A percentile compares a stretch with the other conserved stretches of the same genome.
phyloP scores from a whole-genome alignment of 495 filamentous ascomycete genomes.

The Penicillium antarcticum region DNA sequence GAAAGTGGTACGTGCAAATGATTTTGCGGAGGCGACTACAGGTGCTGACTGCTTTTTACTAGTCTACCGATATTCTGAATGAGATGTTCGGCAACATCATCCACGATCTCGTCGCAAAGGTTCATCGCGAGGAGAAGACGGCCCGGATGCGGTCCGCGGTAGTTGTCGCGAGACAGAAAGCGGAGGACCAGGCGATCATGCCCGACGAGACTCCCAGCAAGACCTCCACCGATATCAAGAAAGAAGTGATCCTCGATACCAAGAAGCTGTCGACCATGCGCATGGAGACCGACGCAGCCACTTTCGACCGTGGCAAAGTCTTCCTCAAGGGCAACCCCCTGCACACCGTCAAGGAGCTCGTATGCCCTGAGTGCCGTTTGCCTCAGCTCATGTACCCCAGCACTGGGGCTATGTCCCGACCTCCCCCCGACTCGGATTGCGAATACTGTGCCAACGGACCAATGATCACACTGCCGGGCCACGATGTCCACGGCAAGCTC shows the following conservation, averaged over 20 bases:
- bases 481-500: constrained; percentile 81
- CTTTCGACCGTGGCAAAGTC: constrained; percentile 70
- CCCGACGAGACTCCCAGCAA: constrained; percentile 34
- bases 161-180: constrained; percentile 64
- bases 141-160: constrained; percentile 71
- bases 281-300: constrained; percentile 67
- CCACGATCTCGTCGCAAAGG: constrained; percentile 65
- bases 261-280: constrained; percentile 40
- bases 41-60: constrained; percentile 7
- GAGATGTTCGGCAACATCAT: constrained; percentile 71
- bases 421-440: constrained; percentile 55
- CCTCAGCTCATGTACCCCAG: constrained; percentile 62
- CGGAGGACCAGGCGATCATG: constrained; percentile 45
- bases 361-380: constrained; percentile 62
- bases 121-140: constrained; percentile 71
- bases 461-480: constrained; percentile 66
- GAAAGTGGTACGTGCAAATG: constrained; percentile 38
- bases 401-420: constrained; percentile 55
- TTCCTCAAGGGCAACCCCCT: constrained; percentile 74
- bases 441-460: constrained; percentile 77
- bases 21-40: neutral
- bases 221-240: constrained; percentile 30
- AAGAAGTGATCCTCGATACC: constrained; percentile 35
- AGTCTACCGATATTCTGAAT: constrained; percentile 57
- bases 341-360: constrained; percentile 66